These are phyloP conservation scores for Cutaneotrichosporon cyanovorans DNA, from an alignment of 1,284 basidiomycete species.

Conservation along the genomic window DNA sequence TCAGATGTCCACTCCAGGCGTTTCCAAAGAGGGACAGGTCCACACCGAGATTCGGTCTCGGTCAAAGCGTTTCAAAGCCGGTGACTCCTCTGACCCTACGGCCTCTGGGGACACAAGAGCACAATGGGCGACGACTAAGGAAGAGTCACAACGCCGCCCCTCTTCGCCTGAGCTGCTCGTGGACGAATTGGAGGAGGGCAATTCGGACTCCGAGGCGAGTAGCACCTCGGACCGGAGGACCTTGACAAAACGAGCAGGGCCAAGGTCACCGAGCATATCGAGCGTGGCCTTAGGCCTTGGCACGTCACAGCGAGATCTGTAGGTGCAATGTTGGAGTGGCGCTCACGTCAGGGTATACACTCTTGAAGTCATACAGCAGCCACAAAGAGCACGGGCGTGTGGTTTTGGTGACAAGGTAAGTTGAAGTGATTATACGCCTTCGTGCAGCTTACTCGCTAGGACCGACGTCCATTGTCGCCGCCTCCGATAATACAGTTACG, in stretches of 20 bases:
- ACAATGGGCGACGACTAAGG: no score
- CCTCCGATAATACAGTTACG: conserved; percentile 59
- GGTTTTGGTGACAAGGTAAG: conserved; percentile 87
- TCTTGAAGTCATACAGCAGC: conserved; percentile 75
- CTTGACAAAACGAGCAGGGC: not conserved
- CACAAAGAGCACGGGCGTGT: conserved; percentile 80
- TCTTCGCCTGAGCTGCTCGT: no score
- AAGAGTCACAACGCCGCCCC: no score
- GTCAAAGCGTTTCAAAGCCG: no score
- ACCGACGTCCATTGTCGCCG: conserved; percentile 79
- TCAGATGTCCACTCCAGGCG: not conserved
- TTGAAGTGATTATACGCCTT: not conserved
- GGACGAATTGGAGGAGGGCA: no score
- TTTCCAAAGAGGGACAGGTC: not conserved
- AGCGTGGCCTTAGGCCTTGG: not conserved
- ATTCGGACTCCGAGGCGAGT: no score
- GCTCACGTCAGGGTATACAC: conserved; percentile 59
- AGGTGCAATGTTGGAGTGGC: not conserved
- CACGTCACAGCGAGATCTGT: not conserved
- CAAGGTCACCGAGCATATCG: conserved; percentile 3
- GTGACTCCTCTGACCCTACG: no score
- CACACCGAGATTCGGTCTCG: no score
- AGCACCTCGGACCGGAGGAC: no score
- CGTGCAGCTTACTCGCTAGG: conserved; percentile 49
- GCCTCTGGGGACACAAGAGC: no score